These are phyloP conservation scores for Lactifluus subvellereus DNA, from an alignment of 768 basidiomycete genomes.

Conservation along the genomic window DNA sequence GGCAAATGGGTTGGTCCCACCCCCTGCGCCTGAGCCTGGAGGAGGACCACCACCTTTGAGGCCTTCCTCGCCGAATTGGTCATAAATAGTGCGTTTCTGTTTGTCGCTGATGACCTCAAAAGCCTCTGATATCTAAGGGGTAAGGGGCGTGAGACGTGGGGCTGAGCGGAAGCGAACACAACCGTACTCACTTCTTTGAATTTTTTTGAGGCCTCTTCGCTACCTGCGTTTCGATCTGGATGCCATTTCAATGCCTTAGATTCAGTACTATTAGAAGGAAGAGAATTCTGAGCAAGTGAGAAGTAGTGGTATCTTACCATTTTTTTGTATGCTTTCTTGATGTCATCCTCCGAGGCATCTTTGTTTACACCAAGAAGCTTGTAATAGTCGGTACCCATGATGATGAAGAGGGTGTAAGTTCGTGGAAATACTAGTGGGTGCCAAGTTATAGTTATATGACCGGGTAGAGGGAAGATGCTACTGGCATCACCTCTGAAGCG, in stretches of 20 bases:
- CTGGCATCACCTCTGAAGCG: neutral
- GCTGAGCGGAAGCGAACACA: neutral
- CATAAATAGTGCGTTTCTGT: slow-evolving; percentile 79
- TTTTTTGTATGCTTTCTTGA: slow-evolving; percentile 95
- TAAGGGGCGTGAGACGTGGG: neutral
- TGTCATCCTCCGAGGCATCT: slow-evolving; percentile 72
- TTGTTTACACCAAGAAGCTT: slow-evolving; percentile 68
- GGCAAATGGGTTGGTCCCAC: slow-evolving; percentile 35
- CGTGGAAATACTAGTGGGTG: neutral
- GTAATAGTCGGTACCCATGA: slow-evolving; percentile 89
- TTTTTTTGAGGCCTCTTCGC: slow-evolving; percentile 79
- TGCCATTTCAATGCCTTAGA: slow-evolving; percentile 85
- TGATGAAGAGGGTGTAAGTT: slow-evolving; percentile 4
- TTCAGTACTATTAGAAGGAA: slow-evolving; percentile 5
- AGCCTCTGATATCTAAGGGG: slow-evolving; percentile 76
- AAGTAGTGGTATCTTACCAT: slow-evolving; percentile 45
- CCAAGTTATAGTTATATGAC: neutral
- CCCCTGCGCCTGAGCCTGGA: slow-evolving; percentile 40
- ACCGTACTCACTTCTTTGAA: slow-evolving; percentile 74
- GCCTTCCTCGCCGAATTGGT: slow-evolving; percentile 94
- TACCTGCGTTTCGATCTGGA: slow-evolving; percentile 83
- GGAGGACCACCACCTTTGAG: slow-evolving; percentile 63
- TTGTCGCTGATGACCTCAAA: slow-evolving; percentile 92
- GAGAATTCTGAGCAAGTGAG: neutral
- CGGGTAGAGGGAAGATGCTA: neutral